phyloP scores from a whole-genome alignment of 2,329 filamentous ascomycete genomes.

The Monascus ruber region DNA sequence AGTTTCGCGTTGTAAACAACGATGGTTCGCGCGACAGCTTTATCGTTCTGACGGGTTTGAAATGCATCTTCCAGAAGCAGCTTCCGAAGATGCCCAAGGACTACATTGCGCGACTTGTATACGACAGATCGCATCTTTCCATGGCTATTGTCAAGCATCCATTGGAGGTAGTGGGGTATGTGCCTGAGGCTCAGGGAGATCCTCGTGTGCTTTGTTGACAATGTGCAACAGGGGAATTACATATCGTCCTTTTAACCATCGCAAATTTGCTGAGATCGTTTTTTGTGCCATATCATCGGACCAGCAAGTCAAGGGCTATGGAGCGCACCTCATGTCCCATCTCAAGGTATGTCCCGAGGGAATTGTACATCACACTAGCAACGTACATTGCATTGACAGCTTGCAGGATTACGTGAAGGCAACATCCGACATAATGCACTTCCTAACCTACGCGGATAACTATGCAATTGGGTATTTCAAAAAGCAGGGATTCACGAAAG shows the following conservation, averaged over 20 bases:
- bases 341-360: conserved; percentile 50
- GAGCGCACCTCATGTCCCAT: conserved; percentile 95
- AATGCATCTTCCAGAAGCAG: conserved; percentile 97
- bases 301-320: conserved; percentile 97
- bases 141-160: conserved; percentile 98
- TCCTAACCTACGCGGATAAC: conserved; percentile 96
- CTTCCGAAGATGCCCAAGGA: conserved; percentile 99
- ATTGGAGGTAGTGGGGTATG: conserved; percentile 68
- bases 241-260: conserved; percentile 84
- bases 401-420: conserved; percentile 80
- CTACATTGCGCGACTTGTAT: conserved; percentile 93
- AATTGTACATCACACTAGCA: not conserved
- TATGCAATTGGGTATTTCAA: conserved; percentile 99
- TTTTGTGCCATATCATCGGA: conserved; percentile 97
- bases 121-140: conserved; percentile 89
- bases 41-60: conserved; percentile 88
- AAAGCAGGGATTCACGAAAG: conserved; percentile 97
- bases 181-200: conserved; percentile 3
- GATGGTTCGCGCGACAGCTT: conserved; percentile 77
- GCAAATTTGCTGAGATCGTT: conserved; percentile 93
- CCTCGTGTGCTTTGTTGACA: conserved; percentile 2
- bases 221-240: conserved; percentile 66
- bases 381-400: conserved; percentile 1
- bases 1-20: conserved; percentile 97
- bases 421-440: conserved; percentile 94